These are phyloP conservation scores for Paraglomus brasilianum DNA, from an alignment of 192 early-diverging fungal genomes.

Conservation along the genomic window DNA sequence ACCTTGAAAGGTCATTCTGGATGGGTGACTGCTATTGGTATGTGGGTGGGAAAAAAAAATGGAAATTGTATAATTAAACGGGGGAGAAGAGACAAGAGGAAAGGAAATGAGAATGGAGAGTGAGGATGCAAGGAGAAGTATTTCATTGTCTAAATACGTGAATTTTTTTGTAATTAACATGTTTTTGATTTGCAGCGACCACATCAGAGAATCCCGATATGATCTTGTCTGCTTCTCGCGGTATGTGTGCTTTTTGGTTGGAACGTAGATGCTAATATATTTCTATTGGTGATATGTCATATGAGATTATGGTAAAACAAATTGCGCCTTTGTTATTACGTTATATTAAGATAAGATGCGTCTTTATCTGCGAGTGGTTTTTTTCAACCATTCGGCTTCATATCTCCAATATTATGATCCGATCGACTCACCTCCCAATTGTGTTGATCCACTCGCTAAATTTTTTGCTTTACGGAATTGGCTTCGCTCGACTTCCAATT, in stretches of 20 bases:
- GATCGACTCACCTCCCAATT: no score
- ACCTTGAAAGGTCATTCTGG: constrained; percentile 64
- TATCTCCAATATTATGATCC: constrained; percentile 5
- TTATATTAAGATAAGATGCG: background rate
- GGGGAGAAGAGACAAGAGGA: no score
- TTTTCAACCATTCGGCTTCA: background rate
- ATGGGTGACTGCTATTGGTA: constrained; percentile 89
- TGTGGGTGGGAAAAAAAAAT: background rate
- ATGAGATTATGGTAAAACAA: background rate
- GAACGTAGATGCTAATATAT: background rate
- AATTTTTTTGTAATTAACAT: background rate
- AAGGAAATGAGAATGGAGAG: background rate
- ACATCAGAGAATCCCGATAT: constrained; percentile 94
- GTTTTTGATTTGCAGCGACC: constrained; percentile 60
- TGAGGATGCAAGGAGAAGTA: background rate
- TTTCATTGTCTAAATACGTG: background rate
- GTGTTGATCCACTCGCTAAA: no score
- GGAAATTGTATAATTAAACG: background rate
- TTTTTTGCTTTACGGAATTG: background rate
- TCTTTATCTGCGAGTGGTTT: background rate
- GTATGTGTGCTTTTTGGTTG: constrained; percentile 47
- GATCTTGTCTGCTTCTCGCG: constrained; percentile 95
- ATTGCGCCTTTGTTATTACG: background rate
- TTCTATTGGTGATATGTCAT: constrained; percentile 22
- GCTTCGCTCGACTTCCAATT: constrained; percentile 5